Evolutionary conservation across 257 asterid species (phyloP), one percentile per base, ranked within the genome.

Genomic region (Solanum neorickii): DNA sequence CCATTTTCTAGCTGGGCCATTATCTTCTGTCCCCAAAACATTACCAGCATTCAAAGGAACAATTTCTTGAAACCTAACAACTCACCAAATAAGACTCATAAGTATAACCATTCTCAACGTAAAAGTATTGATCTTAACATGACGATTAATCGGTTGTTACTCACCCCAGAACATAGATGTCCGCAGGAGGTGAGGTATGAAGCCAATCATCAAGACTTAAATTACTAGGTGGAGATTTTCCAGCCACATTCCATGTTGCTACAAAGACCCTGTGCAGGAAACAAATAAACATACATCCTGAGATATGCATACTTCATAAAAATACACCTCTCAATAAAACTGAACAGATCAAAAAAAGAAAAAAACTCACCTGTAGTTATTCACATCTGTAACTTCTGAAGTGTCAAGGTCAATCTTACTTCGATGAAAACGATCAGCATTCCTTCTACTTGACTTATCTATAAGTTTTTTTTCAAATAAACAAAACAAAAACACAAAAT

Each of bases 181-280:
- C 99, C 39, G 99, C 99, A 66, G 99, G 98, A 84, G 99, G 97
- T 77, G 99, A 97, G 15, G 96, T 95, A 89, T 97, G 98, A 42
- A 97, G 92, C 99, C 98, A 97, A 68, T 97, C 99, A 86, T 96
- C 98, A 75, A 97, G 97, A 90, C 92, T 96, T 60, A 97, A 90
- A 88, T 92, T 84, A 90, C 78, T 91, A 31, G 98, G 96, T 37
- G 99, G 99, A 62, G 99, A 97, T 91, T 95, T 97, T 35, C 99
- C 99, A 59, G 95, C 99, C 83, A 97, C 99, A 92, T 97, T 97
- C 99, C 99, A 97, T 41, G 99, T 97, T 16, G 99, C 98, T 87
- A 93, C 97, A 92, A 97, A 97, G 70, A 97, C 74, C 89, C 99
- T 97, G 69, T 46, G 74, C 89, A 76, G 56, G 27, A 52, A 31